Conservation (phyloP, 805 yeast genomes). For the Zygoascus ofunaensis region DNA sequence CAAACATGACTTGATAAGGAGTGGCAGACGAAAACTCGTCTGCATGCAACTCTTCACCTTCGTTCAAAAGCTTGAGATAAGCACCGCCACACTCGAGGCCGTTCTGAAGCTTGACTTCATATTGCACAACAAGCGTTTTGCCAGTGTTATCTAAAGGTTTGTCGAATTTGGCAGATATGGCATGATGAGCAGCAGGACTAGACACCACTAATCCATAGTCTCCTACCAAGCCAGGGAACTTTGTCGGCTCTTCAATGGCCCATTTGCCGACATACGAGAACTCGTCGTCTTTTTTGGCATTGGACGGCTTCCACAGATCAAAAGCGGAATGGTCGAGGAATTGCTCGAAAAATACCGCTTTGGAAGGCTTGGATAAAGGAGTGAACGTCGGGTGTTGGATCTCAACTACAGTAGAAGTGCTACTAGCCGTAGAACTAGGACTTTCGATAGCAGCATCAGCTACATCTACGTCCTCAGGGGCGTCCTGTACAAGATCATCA, state of each 20-base stretch:
- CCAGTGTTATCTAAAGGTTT: conserved; percentile 49
- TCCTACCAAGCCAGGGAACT: conserved; percentile 48
- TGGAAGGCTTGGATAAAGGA: conserved; percentile 1
- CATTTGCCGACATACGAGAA: conserved; percentile 64
- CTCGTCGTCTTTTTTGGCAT: conserved; percentile 36
- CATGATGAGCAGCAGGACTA: conserved; percentile 71
- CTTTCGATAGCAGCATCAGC: neutral
- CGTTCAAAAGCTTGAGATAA: conserved; percentile 62
- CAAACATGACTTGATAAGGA: conserved; percentile 83
- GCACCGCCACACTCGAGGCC: conserved; percentile 85
- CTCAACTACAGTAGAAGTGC: neutral
- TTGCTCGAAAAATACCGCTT: conserved; percentile 54
- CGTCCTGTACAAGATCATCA: conserved; percentile 1
- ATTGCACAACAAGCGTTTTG: conserved; percentile 71
- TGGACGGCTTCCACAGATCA: conserved; percentile 53
- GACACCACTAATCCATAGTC: conserved; percentile 75
- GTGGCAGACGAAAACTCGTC: conserved; percentile 52
- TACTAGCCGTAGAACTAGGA: neutral
- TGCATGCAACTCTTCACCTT: conserved; percentile 30
- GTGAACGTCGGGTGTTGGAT: conserved; percentile 2
- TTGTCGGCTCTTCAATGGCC: conserved; percentile 56
- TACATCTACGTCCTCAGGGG: neutral
- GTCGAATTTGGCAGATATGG: conserved; percentile 58
- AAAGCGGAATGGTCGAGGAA: conserved; percentile 35
- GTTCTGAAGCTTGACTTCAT: conserved; percentile 77